Percentiles rank a stretch among this genome's conserved stretches.
These are phyloP conservation scores for Huiozyma sinensis DNA, from an alignment of 805 yeast species.

Conservation along the genomic window DNA sequence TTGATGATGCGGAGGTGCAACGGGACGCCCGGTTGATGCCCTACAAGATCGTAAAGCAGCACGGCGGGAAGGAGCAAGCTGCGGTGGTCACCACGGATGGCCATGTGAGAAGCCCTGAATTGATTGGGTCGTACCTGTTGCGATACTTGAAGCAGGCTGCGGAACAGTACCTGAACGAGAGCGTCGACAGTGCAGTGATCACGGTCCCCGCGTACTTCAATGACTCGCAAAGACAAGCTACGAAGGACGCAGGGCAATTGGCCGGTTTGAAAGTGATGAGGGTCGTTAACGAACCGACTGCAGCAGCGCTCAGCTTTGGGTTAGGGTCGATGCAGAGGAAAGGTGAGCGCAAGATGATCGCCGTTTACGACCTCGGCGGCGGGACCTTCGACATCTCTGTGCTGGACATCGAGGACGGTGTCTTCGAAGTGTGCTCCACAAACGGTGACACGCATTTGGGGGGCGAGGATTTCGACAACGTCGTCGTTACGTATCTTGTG, in stretches of 20 bases:
- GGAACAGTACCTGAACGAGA: slow-evolving; percentile 41
- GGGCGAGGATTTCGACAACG: slow-evolving; percentile 75
- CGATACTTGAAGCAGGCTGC: slow-evolving; percentile 59
- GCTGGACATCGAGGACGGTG: slow-evolving; percentile 68
- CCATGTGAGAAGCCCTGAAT: slow-evolving; percentile 52
- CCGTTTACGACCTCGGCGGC: slow-evolving; percentile 69
- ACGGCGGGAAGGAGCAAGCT: slow-evolving; percentile 52
- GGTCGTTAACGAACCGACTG: slow-evolving; percentile 77
- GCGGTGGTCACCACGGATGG: slow-evolving; percentile 41
- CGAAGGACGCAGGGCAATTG: slow-evolving; percentile 65
- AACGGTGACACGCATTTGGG: slow-evolving; percentile 81
- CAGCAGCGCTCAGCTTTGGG: slow-evolving; percentile 79
- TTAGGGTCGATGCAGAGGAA: slow-evolving; percentile 37
- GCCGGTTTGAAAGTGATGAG: slow-evolving; percentile 70
- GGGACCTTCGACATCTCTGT: slow-evolving; percentile 79
- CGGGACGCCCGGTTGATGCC: slow-evolving; percentile 54
- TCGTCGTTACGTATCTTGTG: slow-evolving; percentile 46
- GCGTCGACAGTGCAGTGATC: slow-evolving; percentile 61
- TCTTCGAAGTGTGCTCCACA: slow-evolving; percentile 72
- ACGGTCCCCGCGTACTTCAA: slow-evolving; percentile 82
- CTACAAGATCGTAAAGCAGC: slow-evolving; percentile 39
- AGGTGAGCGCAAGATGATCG: slow-evolving; percentile 29
- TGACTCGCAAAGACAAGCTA: slow-evolving; percentile 74
- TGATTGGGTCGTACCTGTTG: slow-evolving; percentile 56
- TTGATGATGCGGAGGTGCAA: slow-evolving; percentile 58